Base-by-base conservation (phyloP, 306 rosid genomes). In the Hippophae gyantsensis region DNA sequence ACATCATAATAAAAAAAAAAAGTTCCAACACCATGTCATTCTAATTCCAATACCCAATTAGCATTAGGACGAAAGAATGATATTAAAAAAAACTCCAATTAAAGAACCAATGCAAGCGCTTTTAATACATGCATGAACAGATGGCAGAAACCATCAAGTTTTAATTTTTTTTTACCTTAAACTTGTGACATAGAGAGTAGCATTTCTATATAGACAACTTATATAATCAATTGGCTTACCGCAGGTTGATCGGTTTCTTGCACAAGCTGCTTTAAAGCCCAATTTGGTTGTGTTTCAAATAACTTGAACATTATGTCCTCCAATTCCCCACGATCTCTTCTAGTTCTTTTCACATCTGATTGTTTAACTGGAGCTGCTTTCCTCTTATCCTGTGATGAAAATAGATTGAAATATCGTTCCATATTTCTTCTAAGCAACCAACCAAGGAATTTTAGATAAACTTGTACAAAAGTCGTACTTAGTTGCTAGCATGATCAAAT, bases 201-300 rank as follows among this genome's bases (percentile, higher is more conserved):
- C 8, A 55, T n/a, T n/a, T 3, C 23, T 1, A n/a, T 45, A n/a
- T 38, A 56, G 7, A 55, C 54, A 27, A 13, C 8, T 32, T 10
- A 65, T 60, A 60, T 10, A 18, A 56, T 25, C 4, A 62, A 61
- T 63, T 56, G 64, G 69, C 84, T 48, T 78, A 92, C 96, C 10
- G 95, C 94, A 65, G 99, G 99, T 72, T 92, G 99, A 79, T 88
- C 96, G 9, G 99, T 92, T 71, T 88, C 99, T 72, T 88, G 96
- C 49, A 92, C 95, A 69, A 92, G 96, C 83, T 92, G 99, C 82
- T 88, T 92, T 72, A 92, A 78, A 54, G 99, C 95, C 99, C 96
- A 92, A 56, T 92, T 92, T 58, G 99, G 95, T 77, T 88, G 99
- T 72, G 82, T 92, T 80, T 88, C 99, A 70, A 92, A 92, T 63